Conservation (phyloP, 1,284 basidiomycete genomes). For the Leucoagaricus sp. region DNA sequence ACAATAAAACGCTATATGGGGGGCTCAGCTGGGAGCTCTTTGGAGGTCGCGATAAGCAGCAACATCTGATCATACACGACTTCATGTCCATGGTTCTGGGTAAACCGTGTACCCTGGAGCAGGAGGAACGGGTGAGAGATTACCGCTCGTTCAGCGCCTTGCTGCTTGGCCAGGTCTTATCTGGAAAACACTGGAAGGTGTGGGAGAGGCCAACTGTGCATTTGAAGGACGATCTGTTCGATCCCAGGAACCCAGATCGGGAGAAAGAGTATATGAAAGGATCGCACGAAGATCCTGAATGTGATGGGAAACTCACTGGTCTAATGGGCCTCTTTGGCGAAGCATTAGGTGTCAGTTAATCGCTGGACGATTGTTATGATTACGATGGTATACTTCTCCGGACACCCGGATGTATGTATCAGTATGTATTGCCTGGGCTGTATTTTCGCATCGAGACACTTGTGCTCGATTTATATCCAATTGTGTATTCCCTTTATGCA, state of each 20-base stretch:
- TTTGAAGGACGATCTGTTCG: slow-evolving; percentile 1
- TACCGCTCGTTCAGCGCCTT: neutral
- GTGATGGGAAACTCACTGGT: neutral
- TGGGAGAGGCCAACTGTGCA: neutral
- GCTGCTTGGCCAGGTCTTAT: slow-evolving; percentile 2
- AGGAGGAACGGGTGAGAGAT: slow-evolving; percentile 2
- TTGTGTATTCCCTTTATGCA: too few relatives aligned
- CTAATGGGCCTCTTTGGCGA: slow-evolving; percentile 4
- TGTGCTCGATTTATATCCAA: too few relatives aligned
- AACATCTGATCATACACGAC: neutral
- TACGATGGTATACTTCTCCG: too few relatives aligned
- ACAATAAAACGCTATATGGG: neutral
- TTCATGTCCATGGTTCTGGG: slow-evolving; percentile 14
- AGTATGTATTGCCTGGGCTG: too few relatives aligned
- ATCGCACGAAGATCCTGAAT: neutral
- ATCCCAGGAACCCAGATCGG: neutral
- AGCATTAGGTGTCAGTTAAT: neutral
- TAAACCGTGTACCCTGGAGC: slow-evolving; percentile 8
- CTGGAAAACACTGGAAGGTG: slow-evolving; percentile 1
- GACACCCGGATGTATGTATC: too few relatives aligned
- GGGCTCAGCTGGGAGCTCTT: slow-evolving; percentile 2
- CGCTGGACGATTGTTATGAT: too few relatives aligned
- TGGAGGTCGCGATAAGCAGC: neutral
- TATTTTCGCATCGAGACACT: too few relatives aligned
- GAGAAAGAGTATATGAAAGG: neutral